Conservation (phyloP, 805 yeast species). For the Pichia occidentalis region DNA sequence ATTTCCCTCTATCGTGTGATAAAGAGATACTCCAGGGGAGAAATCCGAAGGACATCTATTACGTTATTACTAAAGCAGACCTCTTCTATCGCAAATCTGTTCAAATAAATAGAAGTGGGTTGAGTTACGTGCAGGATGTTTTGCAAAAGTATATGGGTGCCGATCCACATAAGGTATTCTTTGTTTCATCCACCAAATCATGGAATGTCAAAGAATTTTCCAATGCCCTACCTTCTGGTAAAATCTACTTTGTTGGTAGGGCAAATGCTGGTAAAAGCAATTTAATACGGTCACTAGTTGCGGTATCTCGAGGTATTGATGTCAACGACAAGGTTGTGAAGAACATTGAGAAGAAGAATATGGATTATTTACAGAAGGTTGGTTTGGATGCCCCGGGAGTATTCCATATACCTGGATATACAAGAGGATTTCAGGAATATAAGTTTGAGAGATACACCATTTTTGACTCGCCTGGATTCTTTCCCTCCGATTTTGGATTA, state of each 20-base stretch:
- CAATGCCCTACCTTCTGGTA: conserved; percentile 30
- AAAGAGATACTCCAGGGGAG: conserved; percentile 30
- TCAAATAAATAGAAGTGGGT: conserved; percentile 21
- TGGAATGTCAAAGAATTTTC: conserved; percentile 46
- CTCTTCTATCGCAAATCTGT: conserved; percentile 27
- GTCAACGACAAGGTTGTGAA: conserved; percentile 13
- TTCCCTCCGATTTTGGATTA: conserved; percentile 24
- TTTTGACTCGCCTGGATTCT: conserved; percentile 45
- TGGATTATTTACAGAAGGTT: conserved; percentile 18
- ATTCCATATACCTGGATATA: conserved; percentile 62
- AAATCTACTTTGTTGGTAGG: conserved; percentile 52
- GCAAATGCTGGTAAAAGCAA: conserved; percentile 70
- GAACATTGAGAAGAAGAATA: conserved; percentile 20
- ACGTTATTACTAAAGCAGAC: conserved; percentile 37
- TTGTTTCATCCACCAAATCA: conserved; percentile 43
- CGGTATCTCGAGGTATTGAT: conserved; percentile 8
- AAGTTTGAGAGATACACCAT: conserved; percentile 17
- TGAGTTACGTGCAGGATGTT: conserved; percentile 29
- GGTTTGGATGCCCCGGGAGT: conserved; percentile 34
- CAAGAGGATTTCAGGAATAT: conserved; percentile 45
- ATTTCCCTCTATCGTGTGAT: conserved; percentile 62
- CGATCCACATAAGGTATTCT: conserved; percentile 32
- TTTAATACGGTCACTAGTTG: conserved; percentile 41
- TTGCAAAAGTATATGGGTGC: conserved; percentile 27
- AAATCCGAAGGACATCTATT: conserved; percentile 32